Conservation (phyloP, 306 rosid species). For the Rosa chinensis region DNA sequence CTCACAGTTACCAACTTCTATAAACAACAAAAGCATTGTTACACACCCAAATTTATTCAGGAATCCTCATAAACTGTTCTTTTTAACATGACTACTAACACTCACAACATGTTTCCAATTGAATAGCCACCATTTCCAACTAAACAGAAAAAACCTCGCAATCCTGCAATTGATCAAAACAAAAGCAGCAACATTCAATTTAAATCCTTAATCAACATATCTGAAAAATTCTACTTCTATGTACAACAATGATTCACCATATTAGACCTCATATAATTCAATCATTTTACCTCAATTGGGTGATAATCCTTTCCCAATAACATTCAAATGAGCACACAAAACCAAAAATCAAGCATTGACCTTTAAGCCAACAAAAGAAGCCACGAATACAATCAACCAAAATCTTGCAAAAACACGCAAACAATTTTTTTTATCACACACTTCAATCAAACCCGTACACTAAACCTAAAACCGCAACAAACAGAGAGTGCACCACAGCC, state of each 20-base stretch:
- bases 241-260: not conserved
- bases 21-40: conserved; percentile 17
- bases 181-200: not conserved
- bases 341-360: not conserved
- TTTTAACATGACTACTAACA: not conserved
- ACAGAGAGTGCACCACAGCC: not conserved
- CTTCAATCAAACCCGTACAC: not conserved
- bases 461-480: conserved; percentile 11
- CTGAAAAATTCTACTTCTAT: conserved; percentile 10
- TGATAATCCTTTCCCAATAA: conserved; percentile 6
- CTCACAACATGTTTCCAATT: not conserved
- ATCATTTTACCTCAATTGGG: conserved; percentile 15
- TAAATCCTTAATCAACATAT: not conserved
- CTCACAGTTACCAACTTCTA: conserved; percentile 20
- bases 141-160: not conserved
- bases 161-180: conserved; percentile 24
- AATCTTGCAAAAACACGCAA: not conserved
- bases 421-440: not conserved
- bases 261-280: conserved; percentile 9
- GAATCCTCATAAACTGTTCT: conserved; percentile 11
- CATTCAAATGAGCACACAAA: conserved; percentile 9
- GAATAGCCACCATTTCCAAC: conserved; percentile 6
- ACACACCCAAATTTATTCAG: conserved; percentile 9
- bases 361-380: conserved; percentile 11
- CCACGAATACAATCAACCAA: not conserved